These are phyloP conservation scores for Solanum corneliomulleri DNA, from an alignment of 257 asterid genomes.

Conservation along the genomic window DNA sequence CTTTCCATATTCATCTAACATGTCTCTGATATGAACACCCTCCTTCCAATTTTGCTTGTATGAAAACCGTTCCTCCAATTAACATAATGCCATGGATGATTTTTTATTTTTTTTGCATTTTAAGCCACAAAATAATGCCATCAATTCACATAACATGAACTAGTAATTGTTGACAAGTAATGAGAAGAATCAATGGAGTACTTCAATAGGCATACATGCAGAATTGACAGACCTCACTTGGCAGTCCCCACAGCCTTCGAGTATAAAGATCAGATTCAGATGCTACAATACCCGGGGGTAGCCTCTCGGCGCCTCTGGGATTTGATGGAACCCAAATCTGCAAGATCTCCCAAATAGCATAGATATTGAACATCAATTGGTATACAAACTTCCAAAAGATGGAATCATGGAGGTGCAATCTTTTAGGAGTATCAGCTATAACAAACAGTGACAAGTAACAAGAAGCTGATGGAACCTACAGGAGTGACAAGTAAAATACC, in stretches of 20 bases:
- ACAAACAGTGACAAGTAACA: not conserved
- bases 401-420: not conserved
- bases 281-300: slow-evolving; percentile 61
- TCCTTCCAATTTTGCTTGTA: not conserved
- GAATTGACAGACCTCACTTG: slow-evolving; percentile 52
- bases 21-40: not conserved
- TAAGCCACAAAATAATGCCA: not conserved
- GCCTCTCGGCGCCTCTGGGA: slow-evolving; percentile 82
- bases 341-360: not conserved
- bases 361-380: not conserved
- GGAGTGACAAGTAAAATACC: slow-evolving; percentile 18
- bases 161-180: not conserved
- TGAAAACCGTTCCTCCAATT: not conserved
- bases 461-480: not conserved
- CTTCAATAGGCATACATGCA: not conserved
- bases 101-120: not conserved
- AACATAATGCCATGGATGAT: not conserved
- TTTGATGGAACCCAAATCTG: slow-evolving; percentile 84
- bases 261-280: slow-evolving; percentile 58
- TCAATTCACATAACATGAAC: not conserved
- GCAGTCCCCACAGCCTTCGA: slow-evolving; percentile 81
- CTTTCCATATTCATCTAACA: not conserved
- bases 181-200: not conserved
- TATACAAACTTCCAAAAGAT: not conserved
- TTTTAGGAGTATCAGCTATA: not conserved